Evolutionary conservation across 2,329 filamentous ascomycete genomes (phyloP), one percentile per base, ranked within the genome.

Genomic region (Teratosphaeria destructans): DNA sequence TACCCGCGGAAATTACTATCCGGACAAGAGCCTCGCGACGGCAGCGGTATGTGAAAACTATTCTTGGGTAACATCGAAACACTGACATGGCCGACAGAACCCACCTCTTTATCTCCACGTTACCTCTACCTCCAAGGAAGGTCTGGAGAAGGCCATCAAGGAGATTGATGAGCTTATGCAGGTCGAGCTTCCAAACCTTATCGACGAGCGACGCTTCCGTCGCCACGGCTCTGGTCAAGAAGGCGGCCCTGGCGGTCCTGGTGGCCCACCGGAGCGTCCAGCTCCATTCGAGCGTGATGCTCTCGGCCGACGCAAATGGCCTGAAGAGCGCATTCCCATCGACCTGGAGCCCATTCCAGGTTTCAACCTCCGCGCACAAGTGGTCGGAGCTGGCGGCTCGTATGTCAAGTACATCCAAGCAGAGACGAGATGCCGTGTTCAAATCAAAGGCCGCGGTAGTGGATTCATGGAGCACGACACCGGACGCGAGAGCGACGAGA

Each of bases 341-440:
- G 85, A 86, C 63, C 85, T 99, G 60, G 94, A 97, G 67, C 89
- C 93, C 0, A 85, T 97, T 57, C 90, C 87, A 27, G 94, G 94
- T 23, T 99, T 99, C 77, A 99, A 99, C 71, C 80, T 99, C 55
- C 88, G 94, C 64, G 94, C 94, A 57, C 92, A 97, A 72, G 93
- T 99, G 54, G 94, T 99, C 58, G 94, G 94, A 56, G 89, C 93
- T 67, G 91, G 91, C 35, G 94, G 94, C 61, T 88, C 90, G 52
- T 96, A 97, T 71, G 94, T 99, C 62, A 99, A 99, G 76, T 93
- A 96, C 71, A 97, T 99, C 65, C 94, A 97, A 75, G 86, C 92
- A 71, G 91, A 96, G 75, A 97, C 94, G 14, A 84, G 89, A 63
- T 97, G 94, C 73, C 89, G 93, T 67, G 94, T 99, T 29, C 94